Conservation (phyloP, 257 asterid species). For the Plectranthus barbatus region DNA sequence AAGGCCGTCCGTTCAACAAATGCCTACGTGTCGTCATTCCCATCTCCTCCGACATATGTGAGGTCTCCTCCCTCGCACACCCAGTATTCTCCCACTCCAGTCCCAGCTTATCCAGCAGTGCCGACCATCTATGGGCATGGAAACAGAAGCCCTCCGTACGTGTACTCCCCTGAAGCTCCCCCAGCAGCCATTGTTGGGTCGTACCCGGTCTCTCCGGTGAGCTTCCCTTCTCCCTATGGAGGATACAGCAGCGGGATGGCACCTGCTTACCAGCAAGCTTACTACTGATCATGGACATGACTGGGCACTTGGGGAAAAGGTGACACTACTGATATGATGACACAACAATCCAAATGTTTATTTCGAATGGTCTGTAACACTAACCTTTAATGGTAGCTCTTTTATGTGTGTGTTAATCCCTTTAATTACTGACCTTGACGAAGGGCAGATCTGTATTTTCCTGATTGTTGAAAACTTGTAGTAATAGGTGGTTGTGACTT, state of each 20-base stretch:
- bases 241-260: slow-evolving; percentile 70
- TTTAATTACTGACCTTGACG: slow-evolving; percentile 59
- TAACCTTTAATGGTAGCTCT: slow-evolving; percentile 88
- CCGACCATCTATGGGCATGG: slow-evolving; percentile 28
- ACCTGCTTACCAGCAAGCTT: slow-evolving; percentile 89
- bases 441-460: slow-evolving; percentile 75
- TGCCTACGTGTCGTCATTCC: slow-evolving; percentile 96
- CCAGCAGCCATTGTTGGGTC: slow-evolving; percentile 46
- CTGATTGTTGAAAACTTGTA: slow-evolving; percentile 69
- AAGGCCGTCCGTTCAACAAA: slow-evolving; percentile 99
- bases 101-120: slow-evolving; percentile 71
- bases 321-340: slow-evolving; percentile 79
- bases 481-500: slow-evolving; percentile 72
- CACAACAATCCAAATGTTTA: slow-evolving; percentile 39
- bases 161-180: slow-evolving; percentile 80
- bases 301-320: slow-evolving; percentile 35
- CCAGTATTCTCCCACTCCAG: slow-evolving; percentile 55
- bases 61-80: slow-evolving; percentile 85
- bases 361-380: slow-evolving; percentile 78
- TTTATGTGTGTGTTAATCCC: slow-evolving; percentile 78
- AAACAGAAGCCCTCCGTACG: slow-evolving; percentile 67
- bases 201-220: slow-evolving; percentile 66
- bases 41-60: slow-evolving; percentile 68
- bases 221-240: slow-evolving; percentile 67
- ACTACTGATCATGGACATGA: slow-evolving; percentile 76